Percentiles rank a stretch among this genome's conserved stretches.
Evolutionary conservation across 495 filamentous ascomycete genomes (phyloP).

Genomic region (Xylaria sp.): DNA sequence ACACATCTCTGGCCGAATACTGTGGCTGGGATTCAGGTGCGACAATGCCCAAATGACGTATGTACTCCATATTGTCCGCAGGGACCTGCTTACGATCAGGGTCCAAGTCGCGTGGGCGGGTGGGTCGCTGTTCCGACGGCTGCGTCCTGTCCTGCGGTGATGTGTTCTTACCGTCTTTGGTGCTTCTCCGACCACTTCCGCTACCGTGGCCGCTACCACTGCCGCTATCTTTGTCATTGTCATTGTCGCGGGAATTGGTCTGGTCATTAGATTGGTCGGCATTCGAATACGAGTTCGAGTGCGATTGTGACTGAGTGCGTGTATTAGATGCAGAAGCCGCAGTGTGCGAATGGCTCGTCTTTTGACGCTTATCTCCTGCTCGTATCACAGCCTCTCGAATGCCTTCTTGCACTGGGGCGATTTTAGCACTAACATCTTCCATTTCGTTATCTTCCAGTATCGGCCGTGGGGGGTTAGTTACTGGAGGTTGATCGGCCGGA

Average conservation of each 20-base stretch:
- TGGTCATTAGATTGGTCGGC: constrained; percentile 51
- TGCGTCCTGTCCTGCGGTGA: constrained; percentile 53
- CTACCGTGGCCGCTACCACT: constrained; percentile 41
- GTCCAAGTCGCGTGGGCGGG: constrained; percentile 74
- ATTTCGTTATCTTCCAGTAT: constrained; percentile 66
- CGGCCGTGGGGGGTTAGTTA: constrained; percentile 50
- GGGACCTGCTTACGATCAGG: constrained; percentile 70
- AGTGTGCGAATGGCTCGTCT: constrained; percentile 45
- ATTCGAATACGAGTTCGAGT: constrained; percentile 31
- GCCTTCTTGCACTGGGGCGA: constrained; percentile 30
- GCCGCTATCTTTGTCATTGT: constrained; percentile 50
- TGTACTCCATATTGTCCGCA: constrained; percentile 76
- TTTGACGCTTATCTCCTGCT: constrained; percentile 34
- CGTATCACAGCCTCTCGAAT: constrained; percentile 50
- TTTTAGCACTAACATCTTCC: constrained; percentile 44
- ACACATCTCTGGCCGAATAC: constrained; percentile 51
- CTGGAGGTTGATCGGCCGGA: constrained; percentile 32
- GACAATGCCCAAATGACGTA: constrained; percentile 71
- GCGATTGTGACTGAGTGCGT: constrained; percentile 40
- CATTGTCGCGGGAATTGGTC: constrained; percentile 49
- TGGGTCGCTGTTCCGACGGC: constrained; percentile 70
- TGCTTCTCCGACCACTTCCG: constrained; percentile 34
- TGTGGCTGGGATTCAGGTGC: constrained; percentile 49
- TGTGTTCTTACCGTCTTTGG: constrained; percentile 39
- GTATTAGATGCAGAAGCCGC: constrained; percentile 36